These are phyloP conservation scores for Trypanosoma caninum DNA, from an alignment of 208 protist genomes.

Conservation along the genomic window DNA sequence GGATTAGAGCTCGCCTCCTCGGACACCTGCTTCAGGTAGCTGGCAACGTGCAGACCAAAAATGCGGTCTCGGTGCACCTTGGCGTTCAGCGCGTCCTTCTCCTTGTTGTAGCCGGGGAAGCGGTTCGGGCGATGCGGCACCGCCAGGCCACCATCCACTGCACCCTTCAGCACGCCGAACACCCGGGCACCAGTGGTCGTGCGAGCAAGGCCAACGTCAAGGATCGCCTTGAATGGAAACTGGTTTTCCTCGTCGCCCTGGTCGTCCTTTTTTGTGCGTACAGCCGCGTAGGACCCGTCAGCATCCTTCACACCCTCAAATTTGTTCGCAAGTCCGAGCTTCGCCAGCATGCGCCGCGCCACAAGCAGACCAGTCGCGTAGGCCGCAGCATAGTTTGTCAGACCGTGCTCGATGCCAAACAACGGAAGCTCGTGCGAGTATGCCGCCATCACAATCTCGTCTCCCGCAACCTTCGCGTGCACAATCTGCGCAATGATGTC, in stretches of 20 bases:
- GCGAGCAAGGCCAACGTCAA: conserved; percentile 97
- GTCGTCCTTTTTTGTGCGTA: conserved; percentile 73
- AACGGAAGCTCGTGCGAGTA: conserved; percentile 97
- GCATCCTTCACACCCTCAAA: conserved; percentile 94
- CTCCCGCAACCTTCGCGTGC: conserved; percentile 94
- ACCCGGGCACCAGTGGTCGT: conserved; percentile 96
- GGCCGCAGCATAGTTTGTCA: conserved; percentile 98
- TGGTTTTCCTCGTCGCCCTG: conserved; percentile 80
- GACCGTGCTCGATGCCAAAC: conserved; percentile 95
- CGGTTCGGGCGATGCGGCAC: conserved; percentile 96
- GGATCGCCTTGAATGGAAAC: conserved; percentile 96
- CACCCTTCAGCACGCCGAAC: conserved; percentile 95
- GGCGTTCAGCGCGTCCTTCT: conserved; percentile 87
- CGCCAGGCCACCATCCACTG: conserved; percentile 96
- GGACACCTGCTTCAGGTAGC: conserved; percentile 97
- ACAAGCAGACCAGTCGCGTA: conserved; percentile 97
- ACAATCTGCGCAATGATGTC: conserved; percentile 98
- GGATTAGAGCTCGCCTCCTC: conserved; percentile 90
- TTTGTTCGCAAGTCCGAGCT: conserved; percentile 92
- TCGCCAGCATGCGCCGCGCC: conserved; percentile 95
- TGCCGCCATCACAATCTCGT: conserved; percentile 93
- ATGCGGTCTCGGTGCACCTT: conserved; percentile 95
- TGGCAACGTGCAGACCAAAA: conserved; percentile 97
- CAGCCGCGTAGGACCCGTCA: conserved; percentile 80
- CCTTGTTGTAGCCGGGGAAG: conserved; percentile 95